Base-by-base conservation (phyloP, 1,284 basidiomycete genomes). In the Tilletiopsis washingtonensis region DNA sequence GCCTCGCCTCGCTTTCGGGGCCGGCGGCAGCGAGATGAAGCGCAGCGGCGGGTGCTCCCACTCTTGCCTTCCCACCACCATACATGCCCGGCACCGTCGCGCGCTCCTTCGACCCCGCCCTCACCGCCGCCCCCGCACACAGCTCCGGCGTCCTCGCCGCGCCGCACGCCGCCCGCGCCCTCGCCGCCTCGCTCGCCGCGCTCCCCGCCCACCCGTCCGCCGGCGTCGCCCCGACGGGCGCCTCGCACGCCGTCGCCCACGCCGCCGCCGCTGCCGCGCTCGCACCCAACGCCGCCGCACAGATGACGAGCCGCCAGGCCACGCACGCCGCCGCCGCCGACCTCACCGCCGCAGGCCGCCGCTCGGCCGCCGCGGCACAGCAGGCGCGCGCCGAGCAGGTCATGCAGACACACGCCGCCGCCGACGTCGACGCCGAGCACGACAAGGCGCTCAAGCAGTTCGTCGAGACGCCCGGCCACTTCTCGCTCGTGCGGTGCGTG, bases 381-480 rank as follows among this genome's bases (percentile, higher is more conserved):
- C 29, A 34, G n/a, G 29, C 9, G 29, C 4, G 14, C 23, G 43
- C 47, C n/a, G 26, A n/a, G 11, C 17, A 47, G 17, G 15, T 17
- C 14, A 34, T 14, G 14, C 3, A 15, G 14, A 17, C 3, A 6
- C 19, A 20, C 4, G 38, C 19, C 20, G n/a, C 20, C 12, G 34
- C 43, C 12, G 49, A 45, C 17, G 45, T 46, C 1, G 53, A 52
- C 39, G 47, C 37, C 24, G 56, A 67, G 40, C 27, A 54, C 14
- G 41, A 54, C 34, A 26, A 15, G 14, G 52, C 42, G n/a, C 53
- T 72, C 41, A 54, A 62, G 57, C 59, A 61, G 27, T 72, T 72
- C 24, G 51, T 72, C 41, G 70, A 72, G 49, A 71, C 69, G 4
- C 56, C 61, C 24, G 70, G 70, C n/a, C 70, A 72, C 44, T 72